Conservation (phyloP, 345 rosid species). For the Gossypium thurberi region DNA sequence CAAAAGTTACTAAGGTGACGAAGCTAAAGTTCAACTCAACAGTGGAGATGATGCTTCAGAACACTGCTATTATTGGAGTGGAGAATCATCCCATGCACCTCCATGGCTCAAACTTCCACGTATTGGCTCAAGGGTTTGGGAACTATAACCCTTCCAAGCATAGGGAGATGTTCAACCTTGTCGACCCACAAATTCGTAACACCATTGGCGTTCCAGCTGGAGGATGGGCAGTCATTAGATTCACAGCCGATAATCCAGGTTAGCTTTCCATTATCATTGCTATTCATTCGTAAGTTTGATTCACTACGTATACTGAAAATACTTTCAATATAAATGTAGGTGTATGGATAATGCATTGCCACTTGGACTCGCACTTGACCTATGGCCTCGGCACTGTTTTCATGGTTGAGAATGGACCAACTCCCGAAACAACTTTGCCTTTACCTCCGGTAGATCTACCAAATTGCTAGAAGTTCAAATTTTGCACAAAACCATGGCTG, state of each 20-base stretch:
- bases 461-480: conserved; percentile 23
- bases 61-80: conserved; percentile 43
- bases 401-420: conserved; percentile 50
- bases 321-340: conserved; percentile 23
- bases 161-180: not conserved
- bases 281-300: not conserved
- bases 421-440: conserved; percentile 37
- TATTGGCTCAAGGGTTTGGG: conserved; percentile 87
- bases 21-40: conserved; percentile 60
- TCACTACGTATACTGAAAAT: not conserved
- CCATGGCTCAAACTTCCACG: conserved; percentile 75
- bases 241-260: conserved; percentile 82
- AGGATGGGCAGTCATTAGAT: conserved; percentile 77
- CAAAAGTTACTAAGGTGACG: conserved; percentile 53
- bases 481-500: not conserved
- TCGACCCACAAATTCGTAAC: conserved; percentile 53
- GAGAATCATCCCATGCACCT: conserved; percentile 91
- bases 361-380: conserved; percentile 51
- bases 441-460: conserved; percentile 69
- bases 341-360: conserved; percentile 65
- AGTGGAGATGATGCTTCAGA: conserved; percentile 69
- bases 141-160: conserved; percentile 33
- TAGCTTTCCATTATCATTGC: not conserved
- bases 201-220: conserved; percentile 76
- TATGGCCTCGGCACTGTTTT: conserved; percentile 50